Evolutionary conservation across 2,329 filamentous ascomycete species (phyloP), one percentile per base, ranked within the genome.

Genomic region (Hypoxylon sp.): DNA sequence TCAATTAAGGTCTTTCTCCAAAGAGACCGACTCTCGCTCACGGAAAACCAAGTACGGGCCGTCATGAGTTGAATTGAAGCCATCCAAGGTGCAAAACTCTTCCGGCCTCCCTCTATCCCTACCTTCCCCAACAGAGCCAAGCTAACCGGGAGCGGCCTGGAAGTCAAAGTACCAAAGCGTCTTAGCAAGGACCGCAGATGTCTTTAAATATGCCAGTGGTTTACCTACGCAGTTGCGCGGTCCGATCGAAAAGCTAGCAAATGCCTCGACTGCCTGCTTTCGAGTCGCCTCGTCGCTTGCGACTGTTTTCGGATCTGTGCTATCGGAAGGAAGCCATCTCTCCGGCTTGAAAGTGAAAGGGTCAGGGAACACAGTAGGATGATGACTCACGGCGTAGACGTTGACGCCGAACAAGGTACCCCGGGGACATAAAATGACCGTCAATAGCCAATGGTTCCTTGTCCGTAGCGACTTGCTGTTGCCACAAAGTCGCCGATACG

Each of bases 191-290:
- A 43, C 47, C 3, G 52, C 17, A 20, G 34, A 44, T 2, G 17
- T 15, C 22, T 58, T 34, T n/a, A 30, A 22, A 34, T 58, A 58
- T 3, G 55, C 55, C 47, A 50, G 47, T 2, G 56, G 22, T 48
- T 53, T 59, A 1, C 56, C 56, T 0, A 48, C 22, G 19, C 56
- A 59, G 13, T 49, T 37, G 24, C 56, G 56, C 2, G 7, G 1
- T 1, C 56, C 56, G 7, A 53, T n/a, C 2, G 48, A 53, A 19
- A 59, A 59, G 4, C 48, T 15, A 7, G 20, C 8, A 11, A 43
- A 43, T 2, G 13, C 5, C 3, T 22, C 17, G 2, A 5, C 6
- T 17, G 20, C 20, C 17, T n/a, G 17, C 39, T 43, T 43, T 5
- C 17, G 20, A 17, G 20, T 2, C 1, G 6, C 17, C 10, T 6